A percentile compares a stretch with the other conserved stretches of the same genome.
Evolutionary conservation across 2,329 filamentous ascomycete genomes (phyloP).

Genomic region (Ophiostoma triangulosporum): DNA sequence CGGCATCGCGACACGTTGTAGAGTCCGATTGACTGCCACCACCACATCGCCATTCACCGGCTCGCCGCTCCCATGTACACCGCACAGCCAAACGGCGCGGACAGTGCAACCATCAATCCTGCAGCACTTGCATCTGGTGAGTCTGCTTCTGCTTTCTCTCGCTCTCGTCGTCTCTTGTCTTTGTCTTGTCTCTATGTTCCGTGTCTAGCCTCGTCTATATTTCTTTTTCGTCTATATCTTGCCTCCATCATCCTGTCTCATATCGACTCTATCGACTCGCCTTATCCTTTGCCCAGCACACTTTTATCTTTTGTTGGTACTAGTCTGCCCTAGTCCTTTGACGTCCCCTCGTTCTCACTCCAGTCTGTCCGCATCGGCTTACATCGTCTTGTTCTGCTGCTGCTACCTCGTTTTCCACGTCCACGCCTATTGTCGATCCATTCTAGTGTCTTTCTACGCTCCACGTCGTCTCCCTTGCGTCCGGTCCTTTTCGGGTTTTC

Average conservation of each 20-base stretch:
- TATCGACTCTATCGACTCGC: not conserved
- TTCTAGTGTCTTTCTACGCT: not conserved
- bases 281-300: too few species aligned
- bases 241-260: not conserved
- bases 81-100: conserved; percentile 59
- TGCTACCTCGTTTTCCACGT: too few species aligned
- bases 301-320: too few species aligned
- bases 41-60: not conserved
- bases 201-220: not conserved
- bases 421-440: not conserved
- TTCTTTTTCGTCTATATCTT: not conserved
- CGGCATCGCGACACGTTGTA: conserved; percentile 50
- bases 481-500: not conserved
- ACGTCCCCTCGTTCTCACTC: too few species aligned
- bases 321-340: too few species aligned
- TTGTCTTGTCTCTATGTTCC: not conserved
- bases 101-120: conserved; percentile 83
- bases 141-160: conserved; percentile 18
- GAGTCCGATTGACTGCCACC: conserved; percentile 29
- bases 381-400: too few species aligned
- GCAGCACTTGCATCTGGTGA: conserved; percentile 73
- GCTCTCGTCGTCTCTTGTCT: conserved; percentile 2
- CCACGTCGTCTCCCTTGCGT: not conserved
- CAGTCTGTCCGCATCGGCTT: too few species aligned
- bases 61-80: conserved; percentile 32